These are phyloP conservation scores for Exserohilum rostratum DNA, from an alignment of 2,329 filamentous ascomycete species.

Conservation along the genomic window DNA sequence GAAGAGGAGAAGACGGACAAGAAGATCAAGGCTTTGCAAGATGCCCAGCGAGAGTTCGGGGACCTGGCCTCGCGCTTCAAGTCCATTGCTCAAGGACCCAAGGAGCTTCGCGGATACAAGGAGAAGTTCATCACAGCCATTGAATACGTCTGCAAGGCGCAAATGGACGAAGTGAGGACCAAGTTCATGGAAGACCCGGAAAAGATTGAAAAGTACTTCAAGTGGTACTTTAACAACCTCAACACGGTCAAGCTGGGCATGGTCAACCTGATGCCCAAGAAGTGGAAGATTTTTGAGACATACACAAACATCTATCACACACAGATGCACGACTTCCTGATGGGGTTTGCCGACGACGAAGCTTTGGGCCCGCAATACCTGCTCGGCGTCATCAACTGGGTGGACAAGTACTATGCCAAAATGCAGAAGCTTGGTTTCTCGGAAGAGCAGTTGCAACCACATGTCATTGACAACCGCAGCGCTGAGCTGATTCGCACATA, in stretches of 20 bases:
- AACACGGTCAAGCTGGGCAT: slow-evolving; percentile 94
- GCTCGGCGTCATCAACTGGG: slow-evolving; percentile 92
- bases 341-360: slow-evolving; percentile 81
- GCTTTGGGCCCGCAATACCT: slow-evolving; percentile 85
- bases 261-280: slow-evolving; percentile 88
- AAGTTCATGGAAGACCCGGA: slow-evolving; percentile 84
- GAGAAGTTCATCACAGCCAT: slow-evolving; percentile 90
- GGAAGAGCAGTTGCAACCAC: slow-evolving; percentile 77
- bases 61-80: slow-evolving; percentile 93
- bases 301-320: slow-evolving; percentile 91
- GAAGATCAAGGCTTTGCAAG: slow-evolving; percentile 86
- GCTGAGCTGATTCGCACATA: slow-evolving; percentile 91
- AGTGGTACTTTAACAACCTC: slow-evolving; percentile 98
- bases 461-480: slow-evolving; percentile 89
- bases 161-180: slow-evolving; percentile 74
- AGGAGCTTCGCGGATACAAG: slow-evolving; percentile 93
- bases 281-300: slow-evolving; percentile 93
- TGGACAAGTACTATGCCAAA: slow-evolving; percentile 93
- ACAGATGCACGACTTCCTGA: slow-evolving; percentile 93
- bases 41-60: slow-evolving; percentile 93
- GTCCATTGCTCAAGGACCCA: slow-evolving; percentile 91
- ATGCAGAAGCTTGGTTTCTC: slow-evolving; percentile 88
- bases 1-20: slow-evolving; percentile 97
- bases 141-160: slow-evolving; percentile 71
- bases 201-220: slow-evolving; percentile 82